These are phyloP conservation scores for Leccinum huronense DNA, from an alignment of 1,284 basidiomycete genomes.

Conservation along the genomic window DNA sequence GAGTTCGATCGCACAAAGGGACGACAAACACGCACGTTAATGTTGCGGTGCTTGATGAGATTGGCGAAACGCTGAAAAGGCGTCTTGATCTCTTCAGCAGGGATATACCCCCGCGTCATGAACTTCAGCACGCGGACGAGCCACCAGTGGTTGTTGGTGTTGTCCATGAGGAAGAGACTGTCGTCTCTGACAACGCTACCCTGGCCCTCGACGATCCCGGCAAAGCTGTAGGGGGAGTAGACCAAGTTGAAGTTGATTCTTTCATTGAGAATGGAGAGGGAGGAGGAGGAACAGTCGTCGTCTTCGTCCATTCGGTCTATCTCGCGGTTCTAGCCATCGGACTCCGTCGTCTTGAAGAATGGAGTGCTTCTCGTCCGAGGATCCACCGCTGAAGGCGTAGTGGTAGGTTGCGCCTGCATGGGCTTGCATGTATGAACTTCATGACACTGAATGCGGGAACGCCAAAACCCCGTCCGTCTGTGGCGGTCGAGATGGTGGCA, in stretches of 20 bases:
- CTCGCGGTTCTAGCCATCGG: constrained; percentile 61
- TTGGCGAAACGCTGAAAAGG: constrained; percentile 95
- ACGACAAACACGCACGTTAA: constrained; percentile 68
- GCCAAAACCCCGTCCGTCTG: too few relatives aligned
- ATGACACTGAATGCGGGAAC: too few relatives aligned
- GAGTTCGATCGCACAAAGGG: background rate
- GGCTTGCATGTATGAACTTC: constrained; percentile 49
- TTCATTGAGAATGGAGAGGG: constrained; percentile 84
- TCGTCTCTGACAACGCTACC: constrained; percentile 97
- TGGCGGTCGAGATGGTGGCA: too few relatives aligned
- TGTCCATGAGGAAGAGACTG: constrained; percentile 90
- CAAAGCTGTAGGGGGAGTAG: constrained; percentile 88
- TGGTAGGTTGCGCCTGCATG: constrained; percentile 54
- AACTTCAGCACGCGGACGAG: constrained; percentile 91
- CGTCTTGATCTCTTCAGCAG: constrained; percentile 99
- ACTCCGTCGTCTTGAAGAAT: constrained; percentile 69
- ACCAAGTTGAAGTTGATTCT: constrained; percentile 90
- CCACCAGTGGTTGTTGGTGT: constrained; percentile 98
- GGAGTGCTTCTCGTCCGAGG: constrained; percentile 72
- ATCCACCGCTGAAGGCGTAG: constrained; percentile 30
- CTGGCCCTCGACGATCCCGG: constrained; percentile 94
- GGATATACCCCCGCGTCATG: constrained; percentile 99
- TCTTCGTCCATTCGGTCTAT: constrained; percentile 67
- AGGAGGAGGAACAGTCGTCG: constrained; percentile 69
- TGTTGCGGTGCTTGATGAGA: constrained; percentile 96